Evolutionary conservation across 768 basidiomycete species (phyloP).

Genomic region (Suillus subaureus): DNA sequence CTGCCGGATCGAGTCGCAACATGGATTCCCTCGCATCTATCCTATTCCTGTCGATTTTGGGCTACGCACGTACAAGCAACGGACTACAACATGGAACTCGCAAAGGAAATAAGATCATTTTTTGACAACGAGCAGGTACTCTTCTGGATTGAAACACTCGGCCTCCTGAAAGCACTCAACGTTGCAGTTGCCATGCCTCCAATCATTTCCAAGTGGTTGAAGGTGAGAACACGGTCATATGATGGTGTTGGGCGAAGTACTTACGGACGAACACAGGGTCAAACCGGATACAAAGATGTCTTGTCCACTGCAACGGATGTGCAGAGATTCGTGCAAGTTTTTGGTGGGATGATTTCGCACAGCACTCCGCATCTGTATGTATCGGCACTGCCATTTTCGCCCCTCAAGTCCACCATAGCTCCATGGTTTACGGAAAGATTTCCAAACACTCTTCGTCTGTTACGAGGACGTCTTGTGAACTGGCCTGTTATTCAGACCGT

Average conservation of each 20-base stretch:
- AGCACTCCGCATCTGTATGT: slow-evolving; percentile 27
- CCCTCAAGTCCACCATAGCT: slow-evolving; percentile 29
- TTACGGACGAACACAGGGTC: background rate
- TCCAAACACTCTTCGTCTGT: background rate
- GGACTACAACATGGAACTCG: background rate
- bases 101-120: slow-evolving; percentile 1
- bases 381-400: slow-evolving; percentile 27
- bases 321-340: slow-evolving; percentile 16
- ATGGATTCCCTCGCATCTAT: slow-evolving; percentile 7
- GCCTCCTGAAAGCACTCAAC: background rate
- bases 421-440: background rate
- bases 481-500: slow-evolving; percentile 9
- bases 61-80: slow-evolving; percentile 10
- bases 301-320: slow-evolving; percentile 10
- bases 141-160: slow-evolving; percentile 10
- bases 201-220: background rate
- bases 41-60: slow-evolving; percentile 19
- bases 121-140: slow-evolving; percentile 11
- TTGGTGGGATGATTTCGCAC: slow-evolving; percentile 15
- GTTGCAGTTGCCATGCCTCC: background rate
- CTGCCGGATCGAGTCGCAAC: background rate
- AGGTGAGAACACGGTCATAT: background rate
- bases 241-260: background rate
- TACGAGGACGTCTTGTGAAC: background rate
- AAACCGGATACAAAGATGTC: background rate